A percentile compares a stretch with the other conserved stretches of the same genome.
These are phyloP conservation scores for Mycogone perniciosa DNA, from an alignment of 2,329 filamentous ascomycete genomes.

Conservation along the genomic window DNA sequence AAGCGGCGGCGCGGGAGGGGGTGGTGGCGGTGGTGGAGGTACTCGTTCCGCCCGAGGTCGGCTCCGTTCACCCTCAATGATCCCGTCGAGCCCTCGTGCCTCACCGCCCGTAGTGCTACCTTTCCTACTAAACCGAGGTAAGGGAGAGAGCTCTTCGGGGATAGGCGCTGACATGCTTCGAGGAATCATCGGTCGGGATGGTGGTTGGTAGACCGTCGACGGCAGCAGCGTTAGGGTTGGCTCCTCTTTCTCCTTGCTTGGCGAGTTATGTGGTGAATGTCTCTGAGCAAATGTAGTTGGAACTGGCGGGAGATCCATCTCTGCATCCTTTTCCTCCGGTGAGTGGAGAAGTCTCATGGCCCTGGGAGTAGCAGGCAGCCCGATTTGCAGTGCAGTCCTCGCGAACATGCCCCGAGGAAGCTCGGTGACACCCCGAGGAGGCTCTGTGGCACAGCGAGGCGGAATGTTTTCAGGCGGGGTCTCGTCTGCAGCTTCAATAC, in stretches of 20 bases:
- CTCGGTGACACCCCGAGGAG: slow-evolving; percentile 32
- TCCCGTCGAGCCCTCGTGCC: slow-evolving; percentile 44
- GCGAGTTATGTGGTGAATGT: slow-evolving; percentile 35
- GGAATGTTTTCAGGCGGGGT: slow-evolving; percentile 38
- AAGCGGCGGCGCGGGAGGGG: slow-evolving; percentile 45
- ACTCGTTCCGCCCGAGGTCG: slow-evolving; percentile 45
- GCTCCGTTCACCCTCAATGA: slow-evolving; percentile 33
- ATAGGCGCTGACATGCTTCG: slow-evolving; percentile 57
- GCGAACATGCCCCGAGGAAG: slow-evolving; percentile 50
- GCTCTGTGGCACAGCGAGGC: slow-evolving; percentile 60
- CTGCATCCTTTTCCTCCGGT: slow-evolving; percentile 35
- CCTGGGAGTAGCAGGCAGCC: slow-evolving; percentile 83
- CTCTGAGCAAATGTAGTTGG: slow-evolving; percentile 41
- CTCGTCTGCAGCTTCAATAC: slow-evolving; percentile 39
- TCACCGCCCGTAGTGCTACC: slow-evolving; percentile 24
- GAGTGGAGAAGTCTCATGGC: slow-evolving; percentile 80
- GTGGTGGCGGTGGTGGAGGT: slow-evolving; percentile 44
- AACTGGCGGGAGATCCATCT: slow-evolving; percentile 45
- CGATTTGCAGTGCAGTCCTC: slow-evolving; percentile 50
- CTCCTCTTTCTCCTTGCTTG: slow-evolving; percentile 24
- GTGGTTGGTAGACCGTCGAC: slow-evolving; percentile 55
- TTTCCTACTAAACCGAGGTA: slow-evolving; percentile 28
- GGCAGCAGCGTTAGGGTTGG: slow-evolving; percentile 45
- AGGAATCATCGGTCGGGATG: slow-evolving; percentile 41
- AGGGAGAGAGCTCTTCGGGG: slow-evolving; percentile 31